Conservation (phyloP, 257 asterid genomes). For the Buddleja alternifolia region DNA sequence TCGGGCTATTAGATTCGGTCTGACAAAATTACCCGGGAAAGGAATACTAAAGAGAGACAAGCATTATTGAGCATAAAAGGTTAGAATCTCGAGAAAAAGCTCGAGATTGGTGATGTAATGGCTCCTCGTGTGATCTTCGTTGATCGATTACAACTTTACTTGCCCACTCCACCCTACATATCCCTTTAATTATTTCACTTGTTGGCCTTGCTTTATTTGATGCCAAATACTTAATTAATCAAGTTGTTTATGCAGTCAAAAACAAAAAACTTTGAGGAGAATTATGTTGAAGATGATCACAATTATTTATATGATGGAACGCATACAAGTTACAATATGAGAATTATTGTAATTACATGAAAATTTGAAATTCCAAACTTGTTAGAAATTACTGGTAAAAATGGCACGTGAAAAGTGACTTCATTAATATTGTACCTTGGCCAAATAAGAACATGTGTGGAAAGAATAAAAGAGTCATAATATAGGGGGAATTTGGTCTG, state of each 20-base stretch:
- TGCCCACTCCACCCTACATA: conserved; percentile 12
- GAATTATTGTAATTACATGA: no score
- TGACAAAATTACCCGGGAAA: no score
- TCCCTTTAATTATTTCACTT: conserved; percentile 15
- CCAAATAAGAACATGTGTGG: conserved; percentile 2
- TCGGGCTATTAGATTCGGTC: no score
- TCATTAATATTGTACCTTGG: no score
- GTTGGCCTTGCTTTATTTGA: conserved; percentile 22
- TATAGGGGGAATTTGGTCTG: no score
- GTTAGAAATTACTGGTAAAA: no score
- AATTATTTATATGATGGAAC: no score
- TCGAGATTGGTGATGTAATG: conserved; percentile 54
- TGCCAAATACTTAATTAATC: conserved; percentile 1
- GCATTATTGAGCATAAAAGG: conserved; percentile 35
- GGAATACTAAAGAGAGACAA: neutral
- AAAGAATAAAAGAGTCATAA: conserved; percentile 15
- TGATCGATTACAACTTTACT: conserved; percentile 31
- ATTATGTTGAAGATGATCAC: no score
- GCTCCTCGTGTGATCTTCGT: conserved; percentile 48
- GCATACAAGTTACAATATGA: no score
- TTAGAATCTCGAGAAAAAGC: conserved; percentile 60
- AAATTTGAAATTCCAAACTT: no score
- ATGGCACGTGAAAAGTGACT: no score
- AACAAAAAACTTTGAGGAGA: no score
- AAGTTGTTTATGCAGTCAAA: conserved; percentile 16